Conservation (phyloP, 352 stramenopile genomes). For the Phytopythium aichiense region DNA sequence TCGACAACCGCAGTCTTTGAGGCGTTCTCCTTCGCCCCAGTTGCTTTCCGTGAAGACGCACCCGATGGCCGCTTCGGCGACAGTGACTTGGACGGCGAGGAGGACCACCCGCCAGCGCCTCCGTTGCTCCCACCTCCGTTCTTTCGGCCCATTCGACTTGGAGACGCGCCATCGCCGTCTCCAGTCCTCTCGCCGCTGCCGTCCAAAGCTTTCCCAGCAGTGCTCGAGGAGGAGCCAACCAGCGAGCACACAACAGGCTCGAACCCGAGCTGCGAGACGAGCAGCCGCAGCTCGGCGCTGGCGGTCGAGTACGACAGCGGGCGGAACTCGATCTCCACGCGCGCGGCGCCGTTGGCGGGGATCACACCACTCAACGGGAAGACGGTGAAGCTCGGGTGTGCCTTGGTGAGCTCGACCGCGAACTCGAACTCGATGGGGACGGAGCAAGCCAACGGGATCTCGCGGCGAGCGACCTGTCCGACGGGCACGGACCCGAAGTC, state of each 20-base stretch:
- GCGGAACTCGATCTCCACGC: conserved; percentile 76
- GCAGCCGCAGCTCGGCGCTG: conserved; percentile 57
- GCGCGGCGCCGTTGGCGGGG: conserved; percentile 51
- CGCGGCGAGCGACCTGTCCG: conserved; percentile 30
- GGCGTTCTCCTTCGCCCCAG: background rate
- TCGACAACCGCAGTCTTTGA: conserved; percentile 26
- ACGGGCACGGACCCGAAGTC: conserved; percentile 78
- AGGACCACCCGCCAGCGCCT: background rate
- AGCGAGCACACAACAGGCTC: conserved; percentile 57
- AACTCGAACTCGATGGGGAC: conserved; percentile 90
- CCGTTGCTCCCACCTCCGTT: conserved; percentile 1
- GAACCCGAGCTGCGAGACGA: conserved; percentile 80
- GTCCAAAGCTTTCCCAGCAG: background rate
- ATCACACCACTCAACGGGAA: conserved; percentile 68
- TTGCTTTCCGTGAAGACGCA: background rate
- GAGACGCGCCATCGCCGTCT: background rate
- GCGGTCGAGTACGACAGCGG: conserved; percentile 62
- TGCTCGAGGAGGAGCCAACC: conserved; percentile 51
- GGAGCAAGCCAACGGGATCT: conserved; percentile 57
- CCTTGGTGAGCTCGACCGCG: conserved; percentile 54
- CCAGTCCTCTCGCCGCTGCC: background rate
- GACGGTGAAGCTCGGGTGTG: conserved; percentile 75
- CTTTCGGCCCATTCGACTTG: background rate
- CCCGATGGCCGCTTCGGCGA: background rate
- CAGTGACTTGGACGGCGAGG: background rate